phyloP scores from a whole-genome alignment of 805 yeast species.

The Trichomonascus vanleenenianus region DNA sequence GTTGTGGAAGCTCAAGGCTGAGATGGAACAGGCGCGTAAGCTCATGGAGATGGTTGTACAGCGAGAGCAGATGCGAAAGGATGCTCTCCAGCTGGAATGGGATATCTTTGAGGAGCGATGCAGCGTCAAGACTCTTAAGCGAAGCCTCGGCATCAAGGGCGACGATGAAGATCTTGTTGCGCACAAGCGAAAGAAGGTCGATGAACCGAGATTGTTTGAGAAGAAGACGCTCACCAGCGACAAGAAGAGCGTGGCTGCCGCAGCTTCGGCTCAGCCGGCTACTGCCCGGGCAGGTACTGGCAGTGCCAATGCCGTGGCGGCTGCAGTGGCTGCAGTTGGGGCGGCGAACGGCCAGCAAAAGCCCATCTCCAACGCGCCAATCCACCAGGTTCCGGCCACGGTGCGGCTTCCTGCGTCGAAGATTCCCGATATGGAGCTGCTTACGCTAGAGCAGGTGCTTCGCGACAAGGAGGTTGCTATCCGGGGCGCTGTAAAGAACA shows the following conservation, averaged over 20 bases:
- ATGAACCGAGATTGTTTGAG: conserved; percentile 11
- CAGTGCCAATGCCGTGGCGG: conserved; percentile 9
- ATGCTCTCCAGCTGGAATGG: conserved; percentile 52
- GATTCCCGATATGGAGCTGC: conserved; percentile 86
- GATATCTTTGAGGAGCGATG: conserved; percentile 67
- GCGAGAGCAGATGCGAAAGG: conserved; percentile 60
- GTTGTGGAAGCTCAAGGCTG: conserved; percentile 62
- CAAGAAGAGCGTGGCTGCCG: conserved; percentile 15
- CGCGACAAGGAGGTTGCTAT: conserved; percentile 71
- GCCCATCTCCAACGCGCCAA: conserved; percentile 3
- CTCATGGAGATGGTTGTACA: conserved; percentile 62
- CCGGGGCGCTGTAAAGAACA: conserved; percentile 77
- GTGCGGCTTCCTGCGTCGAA: conserved; percentile 83
- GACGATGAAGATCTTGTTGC: conserved; percentile 78
- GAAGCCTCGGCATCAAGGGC: conserved; percentile 67
- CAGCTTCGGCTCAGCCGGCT: conserved; percentile 10
- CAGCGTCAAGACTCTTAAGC: conserved; percentile 63
- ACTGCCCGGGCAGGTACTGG: background rate
- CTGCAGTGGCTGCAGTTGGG: conserved; percentile 5
- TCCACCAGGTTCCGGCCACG: conserved; percentile 47
- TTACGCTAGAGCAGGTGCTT: conserved; percentile 69
- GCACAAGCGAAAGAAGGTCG: conserved; percentile 49
- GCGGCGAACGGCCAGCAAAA: background rate
- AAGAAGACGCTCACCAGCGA: conserved; percentile 3
- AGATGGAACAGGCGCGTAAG: conserved; percentile 67